Conservation (phyloP, 768 basidiomycete genomes). For the Tricholoma terreum region DNA sequence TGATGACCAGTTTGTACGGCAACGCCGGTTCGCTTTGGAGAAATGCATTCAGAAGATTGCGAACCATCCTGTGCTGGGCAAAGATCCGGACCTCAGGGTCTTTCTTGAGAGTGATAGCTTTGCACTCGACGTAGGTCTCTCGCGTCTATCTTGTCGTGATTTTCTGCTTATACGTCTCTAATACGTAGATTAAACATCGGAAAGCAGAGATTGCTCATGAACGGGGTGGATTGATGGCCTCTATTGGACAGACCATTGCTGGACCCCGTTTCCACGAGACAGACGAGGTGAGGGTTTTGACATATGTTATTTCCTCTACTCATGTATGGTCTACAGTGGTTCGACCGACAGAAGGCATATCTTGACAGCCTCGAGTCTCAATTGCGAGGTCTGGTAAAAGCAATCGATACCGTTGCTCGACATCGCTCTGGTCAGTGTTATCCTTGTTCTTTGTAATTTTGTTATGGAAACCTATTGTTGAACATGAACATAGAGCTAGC, state of each 20-base stretch:
- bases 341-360: slow-evolving; percentile 80
- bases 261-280: slow-evolving; percentile 86
- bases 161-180: slow-evolving; percentile 1
- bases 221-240: slow-evolving; percentile 79
- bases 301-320: not conserved
- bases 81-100: slow-evolving; percentile 82
- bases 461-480: not conserved
- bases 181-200: slow-evolving; percentile 79
- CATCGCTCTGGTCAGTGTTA: slow-evolving; percentile 65
- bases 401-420: slow-evolving; percentile 82
- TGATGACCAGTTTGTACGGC: slow-evolving; percentile 86
- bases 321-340: slow-evolving; percentile 61
- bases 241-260: slow-evolving; percentile 73
- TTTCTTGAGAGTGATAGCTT: slow-evolving; percentile 96
- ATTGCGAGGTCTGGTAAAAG: slow-evolving; percentile 79
- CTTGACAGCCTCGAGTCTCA: slow-evolving; percentile 91
- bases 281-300: slow-evolving; percentile 61
- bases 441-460: not conserved
- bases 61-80: slow-evolving; percentile 85
- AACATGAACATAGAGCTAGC: slow-evolving; percentile 56
- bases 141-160: not conserved
- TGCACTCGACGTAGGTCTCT: slow-evolving; percentile 70
- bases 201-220: slow-evolving; percentile 76
- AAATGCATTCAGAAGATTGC: slow-evolving; percentile 92
- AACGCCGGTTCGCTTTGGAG: slow-evolving; percentile 79